Percentiles rank a stretch among this genome's conserved stretches.
Evolutionary conservation across 176 grass and related monocot species (phyloP).

Genomic region (Triticum timopheevii): DNA sequence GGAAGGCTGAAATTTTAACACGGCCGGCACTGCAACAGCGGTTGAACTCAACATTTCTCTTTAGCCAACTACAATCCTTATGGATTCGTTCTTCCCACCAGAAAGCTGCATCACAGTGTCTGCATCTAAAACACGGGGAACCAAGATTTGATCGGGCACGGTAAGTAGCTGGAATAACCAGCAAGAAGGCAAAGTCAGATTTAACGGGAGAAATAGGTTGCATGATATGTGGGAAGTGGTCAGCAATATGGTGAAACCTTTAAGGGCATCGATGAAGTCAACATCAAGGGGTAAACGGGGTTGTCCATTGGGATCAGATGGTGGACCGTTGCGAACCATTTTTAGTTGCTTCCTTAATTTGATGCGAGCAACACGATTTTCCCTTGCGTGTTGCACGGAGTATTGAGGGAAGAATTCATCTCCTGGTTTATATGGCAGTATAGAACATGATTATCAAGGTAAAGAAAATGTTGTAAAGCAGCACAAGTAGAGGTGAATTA

Average conservation of each 20-base stretch:
- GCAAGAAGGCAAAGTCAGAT: background rate
- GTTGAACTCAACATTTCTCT: background rate
- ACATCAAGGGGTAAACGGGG: background rate
- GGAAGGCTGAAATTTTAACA: background rate
- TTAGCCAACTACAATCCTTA: background rate
- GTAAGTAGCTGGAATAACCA: background rate
- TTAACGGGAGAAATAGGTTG: background rate
- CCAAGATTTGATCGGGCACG: background rate
- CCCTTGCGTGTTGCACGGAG: background rate
- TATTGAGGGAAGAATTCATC: background rate
- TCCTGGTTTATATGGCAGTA: background rate
- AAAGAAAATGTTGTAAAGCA: background rate
- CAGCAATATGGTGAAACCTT: background rate
- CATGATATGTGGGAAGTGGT: background rate
- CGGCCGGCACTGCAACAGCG: background rate
- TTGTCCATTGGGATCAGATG: background rate
- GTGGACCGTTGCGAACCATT: background rate
- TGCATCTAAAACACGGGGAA: background rate
- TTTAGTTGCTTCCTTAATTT: background rate
- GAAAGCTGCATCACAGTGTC: background rate
- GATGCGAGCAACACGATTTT: background rate
- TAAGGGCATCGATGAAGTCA: background rate
- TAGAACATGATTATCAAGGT: background rate
- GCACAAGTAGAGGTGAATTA: background rate
- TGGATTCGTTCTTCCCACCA: background rate